These are phyloP conservation scores for Fusarium oxysporum DNA, from an alignment of 2,329 filamentous ascomycete species.

Conservation along the genomic window DNA sequence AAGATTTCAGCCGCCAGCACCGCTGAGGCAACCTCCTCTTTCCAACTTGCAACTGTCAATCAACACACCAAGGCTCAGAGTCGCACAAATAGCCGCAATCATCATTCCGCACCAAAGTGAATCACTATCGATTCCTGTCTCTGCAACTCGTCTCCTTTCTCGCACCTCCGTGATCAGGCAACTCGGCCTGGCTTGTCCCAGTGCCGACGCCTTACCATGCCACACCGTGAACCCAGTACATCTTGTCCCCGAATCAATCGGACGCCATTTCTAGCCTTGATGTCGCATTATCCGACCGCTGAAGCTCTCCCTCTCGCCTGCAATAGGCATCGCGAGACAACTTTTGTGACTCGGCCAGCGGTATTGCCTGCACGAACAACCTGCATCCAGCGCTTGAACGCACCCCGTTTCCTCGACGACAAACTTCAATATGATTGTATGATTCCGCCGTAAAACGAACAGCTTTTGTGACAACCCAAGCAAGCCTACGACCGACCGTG, in stretches of 20 bases:
- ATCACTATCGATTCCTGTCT: background rate
- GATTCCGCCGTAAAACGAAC: too few species aligned
- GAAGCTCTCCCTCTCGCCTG: fast-evolving
- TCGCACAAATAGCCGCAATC: background rate
- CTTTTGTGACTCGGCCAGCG: background rate
- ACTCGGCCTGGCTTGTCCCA: background rate
- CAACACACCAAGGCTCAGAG: background rate
- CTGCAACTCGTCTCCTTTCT: background rate
- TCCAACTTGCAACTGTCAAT: background rate
- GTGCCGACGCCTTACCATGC: background rate
- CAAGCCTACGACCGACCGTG: too few species aligned
- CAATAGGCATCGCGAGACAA: too few species aligned
- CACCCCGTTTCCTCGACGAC: too few species aligned
- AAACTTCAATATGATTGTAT: too few species aligned
- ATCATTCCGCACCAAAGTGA: background rate
- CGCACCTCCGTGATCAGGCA: background rate
- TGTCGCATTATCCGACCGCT: fast-evolving
- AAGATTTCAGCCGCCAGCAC: background rate
- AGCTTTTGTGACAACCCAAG: too few species aligned
- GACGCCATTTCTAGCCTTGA: background rate
- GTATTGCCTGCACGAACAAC: too few species aligned
- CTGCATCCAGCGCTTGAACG: too few species aligned
- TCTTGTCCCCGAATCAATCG: background rate
- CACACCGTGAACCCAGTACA: background rate
- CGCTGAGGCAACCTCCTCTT: background rate